Evolutionary conservation across 305 asterid species (phyloP), one percentile per base, ranked within the genome.

Genomic region (Solanum hybrid): DNA sequence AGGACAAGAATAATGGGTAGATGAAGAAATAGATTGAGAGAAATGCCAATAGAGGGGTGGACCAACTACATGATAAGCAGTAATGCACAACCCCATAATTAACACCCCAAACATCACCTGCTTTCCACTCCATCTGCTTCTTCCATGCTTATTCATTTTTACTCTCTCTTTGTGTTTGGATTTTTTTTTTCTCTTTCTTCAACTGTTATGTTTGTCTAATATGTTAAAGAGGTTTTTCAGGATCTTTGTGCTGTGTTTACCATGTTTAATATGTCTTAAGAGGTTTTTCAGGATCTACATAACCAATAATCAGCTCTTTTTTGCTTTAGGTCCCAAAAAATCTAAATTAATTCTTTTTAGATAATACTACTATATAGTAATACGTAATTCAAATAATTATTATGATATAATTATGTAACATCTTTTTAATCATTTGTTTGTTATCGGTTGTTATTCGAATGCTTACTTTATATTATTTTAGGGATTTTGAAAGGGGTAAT

Each of bases 1-100:
- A 4, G 92, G 92, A 26, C 93, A 92, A 77, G 90, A 89, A 45
- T 32, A 11, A 4, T 37, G 88, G 71, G 29, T 40, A 1, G 88
- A 79, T 31, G 89, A 40, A 38, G 66, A 64, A 36, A 73, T 10
- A 51, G 91, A 42, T 86, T 87, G 88, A 82, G 93, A 86, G 89
- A 91, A 60, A 29, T 90, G 91, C 93, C 93, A 90, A 80, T 81
- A 90, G n/a, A 91, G 82, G 6, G 93, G 91, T 29, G 90, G 92
- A 35, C 89, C 92, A 13, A 81, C 88, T 3, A 90, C 82, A 66
- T 69, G 32, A 69, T 89, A 90, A 10, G 91, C 90, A 7, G 92
- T 87, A 17, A 90, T 90, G 38, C 90, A 89, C 34, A 90, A 71
- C 7, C 93, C 93, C 81, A 91, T 56, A 45, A 91, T 42, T 6